Evolutionary conservation across 441 rosid genomes (phyloP).

Genomic region (Flueggea neowawraea): DNA sequence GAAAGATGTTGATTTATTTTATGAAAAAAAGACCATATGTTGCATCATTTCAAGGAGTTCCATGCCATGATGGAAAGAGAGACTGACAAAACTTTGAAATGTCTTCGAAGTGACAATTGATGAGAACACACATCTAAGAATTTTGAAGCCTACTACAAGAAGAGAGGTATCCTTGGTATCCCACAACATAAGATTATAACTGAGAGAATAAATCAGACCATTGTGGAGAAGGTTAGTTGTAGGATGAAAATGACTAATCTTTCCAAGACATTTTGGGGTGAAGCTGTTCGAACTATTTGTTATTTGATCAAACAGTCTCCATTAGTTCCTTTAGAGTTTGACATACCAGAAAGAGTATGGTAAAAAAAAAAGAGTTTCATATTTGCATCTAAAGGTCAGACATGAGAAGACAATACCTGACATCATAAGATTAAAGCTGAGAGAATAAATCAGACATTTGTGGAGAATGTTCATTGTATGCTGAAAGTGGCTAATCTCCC

Average conservation of each 20-base stretch:
- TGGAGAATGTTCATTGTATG: neutral
- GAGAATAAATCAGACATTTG: neutral
- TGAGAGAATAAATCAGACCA: neutral
- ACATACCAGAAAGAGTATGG: neutral
- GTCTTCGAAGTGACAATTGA: neutral
- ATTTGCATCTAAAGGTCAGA: too few species aligned
- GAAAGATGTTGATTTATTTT: neutral
- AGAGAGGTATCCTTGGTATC: neutral
- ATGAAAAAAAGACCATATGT: neutral
- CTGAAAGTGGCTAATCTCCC: neutral
- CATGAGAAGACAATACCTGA: neutral
- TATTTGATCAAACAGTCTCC: neutral
- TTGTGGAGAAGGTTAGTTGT: neutral
- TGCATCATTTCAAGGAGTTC: neutral
- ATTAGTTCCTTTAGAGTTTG: neutral
- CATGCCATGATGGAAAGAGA: constrained; percentile 7
- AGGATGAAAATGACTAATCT: neutral
- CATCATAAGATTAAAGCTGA: neutral
- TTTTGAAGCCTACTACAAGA: neutral
- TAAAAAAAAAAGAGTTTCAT: too few species aligned
- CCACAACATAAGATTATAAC: neutral
- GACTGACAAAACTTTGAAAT: neutral
- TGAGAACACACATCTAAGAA: neutral
- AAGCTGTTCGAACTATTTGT: neutral
- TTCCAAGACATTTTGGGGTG: neutral